These are phyloP conservation scores for Anthracocystis walkeri DNA, from an alignment of 1,284 basidiomycete species.

Conservation along the genomic window DNA sequence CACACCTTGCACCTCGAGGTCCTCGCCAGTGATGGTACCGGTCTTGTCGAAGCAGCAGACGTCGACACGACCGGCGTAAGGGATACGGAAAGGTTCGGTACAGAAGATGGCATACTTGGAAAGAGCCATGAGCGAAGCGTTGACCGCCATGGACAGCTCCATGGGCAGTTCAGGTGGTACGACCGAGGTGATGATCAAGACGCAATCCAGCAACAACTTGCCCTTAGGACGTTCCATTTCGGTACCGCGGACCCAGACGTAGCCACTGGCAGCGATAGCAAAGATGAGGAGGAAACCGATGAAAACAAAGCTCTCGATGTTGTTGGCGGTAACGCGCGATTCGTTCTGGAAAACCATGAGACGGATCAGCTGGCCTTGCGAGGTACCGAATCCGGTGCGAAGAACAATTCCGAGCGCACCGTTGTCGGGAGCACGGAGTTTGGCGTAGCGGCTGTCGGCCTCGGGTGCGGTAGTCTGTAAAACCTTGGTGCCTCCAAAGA, in stretches of 20 bases:
- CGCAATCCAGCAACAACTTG: conserved; percentile 68
- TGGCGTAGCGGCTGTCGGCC: conserved; percentile 42
- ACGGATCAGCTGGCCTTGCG: conserved; percentile 68
- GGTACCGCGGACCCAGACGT: conserved; percentile 66
- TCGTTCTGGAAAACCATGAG: conserved; percentile 70
- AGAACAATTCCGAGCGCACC: conserved; percentile 65
- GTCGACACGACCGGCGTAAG: conserved; percentile 68
- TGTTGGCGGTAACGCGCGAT: conserved; percentile 67
- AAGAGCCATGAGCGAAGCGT: conserved; percentile 77
- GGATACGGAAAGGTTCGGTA: conserved; percentile 69
- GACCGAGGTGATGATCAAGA: conserved; percentile 69
- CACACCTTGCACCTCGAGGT: conserved; percentile 67
- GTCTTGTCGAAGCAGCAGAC: conserved; percentile 70
- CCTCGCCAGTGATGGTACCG: conserved; percentile 68
- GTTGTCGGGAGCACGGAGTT: conserved; percentile 62
- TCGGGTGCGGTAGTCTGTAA: conserved; percentile 65
- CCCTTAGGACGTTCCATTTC: conserved; percentile 68
- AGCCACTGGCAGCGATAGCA: conserved; percentile 66
- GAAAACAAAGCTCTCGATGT: conserved; percentile 68
- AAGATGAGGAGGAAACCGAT: conserved; percentile 69
- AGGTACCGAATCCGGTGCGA: conserved; percentile 69
- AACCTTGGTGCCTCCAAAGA: conserved; percentile 69
- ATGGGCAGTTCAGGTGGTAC: conserved; percentile 69
- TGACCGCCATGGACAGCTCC: conserved; percentile 69
- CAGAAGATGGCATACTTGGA: conserved; percentile 78